A percentile compares a stretch with the other conserved stretches of the same genome.
phyloP scores from a whole-genome alignment of 2,329 filamentous ascomycete species.

The Fusarium nisikadoi region DNA sequence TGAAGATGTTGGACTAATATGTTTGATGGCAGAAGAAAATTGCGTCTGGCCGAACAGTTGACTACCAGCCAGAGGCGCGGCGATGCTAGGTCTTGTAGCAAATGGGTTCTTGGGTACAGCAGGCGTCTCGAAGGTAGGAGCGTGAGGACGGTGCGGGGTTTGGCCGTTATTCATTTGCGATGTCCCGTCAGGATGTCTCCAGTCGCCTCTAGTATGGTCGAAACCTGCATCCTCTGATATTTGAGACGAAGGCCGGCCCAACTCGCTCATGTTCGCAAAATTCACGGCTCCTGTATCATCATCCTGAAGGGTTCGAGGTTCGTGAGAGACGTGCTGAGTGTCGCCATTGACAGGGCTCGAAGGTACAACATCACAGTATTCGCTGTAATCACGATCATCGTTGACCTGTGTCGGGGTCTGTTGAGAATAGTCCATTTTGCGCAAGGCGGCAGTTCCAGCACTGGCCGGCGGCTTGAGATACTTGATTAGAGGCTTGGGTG shows the following conservation, averaged over 20 bases:
- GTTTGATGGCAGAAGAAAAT: conserved; percentile 62
- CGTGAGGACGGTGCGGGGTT: conserved; percentile 48
- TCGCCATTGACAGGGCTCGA: conserved; percentile 44
- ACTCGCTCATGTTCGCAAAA: conserved; percentile 53
- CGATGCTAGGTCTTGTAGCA: conserved; percentile 47
- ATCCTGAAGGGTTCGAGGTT: conserved; percentile 53
- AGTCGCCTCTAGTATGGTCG: conserved; percentile 52
- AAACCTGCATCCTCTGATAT: conserved; percentile 55
- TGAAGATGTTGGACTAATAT: conserved; percentile 66
- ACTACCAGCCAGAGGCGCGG: conserved; percentile 53
- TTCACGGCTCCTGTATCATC: conserved; percentile 63
- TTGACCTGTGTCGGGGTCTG: conserved; percentile 68
- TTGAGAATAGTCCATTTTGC: conserved; percentile 60
- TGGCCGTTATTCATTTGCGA: conserved; percentile 48
- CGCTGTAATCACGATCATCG: conserved; percentile 66
- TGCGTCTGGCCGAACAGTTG: conserved; percentile 68
- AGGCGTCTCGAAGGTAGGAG: conserved; percentile 60
- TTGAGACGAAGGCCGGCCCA: conserved; percentile 54
- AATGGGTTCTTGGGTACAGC: conserved; percentile 61
- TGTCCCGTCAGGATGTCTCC: conserved; percentile 51
- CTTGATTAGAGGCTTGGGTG: conserved; percentile 27
- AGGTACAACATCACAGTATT: conserved; percentile 48
- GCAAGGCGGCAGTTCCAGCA: conserved; percentile 30
- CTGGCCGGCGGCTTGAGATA: conserved; percentile 30
- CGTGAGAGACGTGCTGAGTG: conserved; percentile 45